Evolutionary conservation across 495 filamentous ascomycete genomes (phyloP), one percentile per base, ranked within the genome.

Genomic region (Hyaloscypha hepaticicola): DNA sequence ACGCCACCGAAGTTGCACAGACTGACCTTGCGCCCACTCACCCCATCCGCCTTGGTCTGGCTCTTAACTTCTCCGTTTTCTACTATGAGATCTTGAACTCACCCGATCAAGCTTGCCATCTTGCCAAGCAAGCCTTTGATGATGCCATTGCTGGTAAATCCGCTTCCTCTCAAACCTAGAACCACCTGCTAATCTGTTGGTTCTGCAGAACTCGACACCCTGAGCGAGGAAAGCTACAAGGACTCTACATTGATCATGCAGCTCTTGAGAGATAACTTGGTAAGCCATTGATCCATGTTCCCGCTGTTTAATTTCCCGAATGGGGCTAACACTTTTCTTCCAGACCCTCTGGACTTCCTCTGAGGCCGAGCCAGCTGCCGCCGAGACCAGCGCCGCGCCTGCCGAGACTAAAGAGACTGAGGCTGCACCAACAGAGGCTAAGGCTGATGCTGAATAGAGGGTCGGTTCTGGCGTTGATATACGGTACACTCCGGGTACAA

Each of bases 31-130:
- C 96, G 62, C 96, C 95, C 61, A 99, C 95, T 60, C 95, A 99
- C 85, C 95, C 95, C 76, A 99, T 99, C 83, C 95, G 95, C 72
- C 92, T 99, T 58, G 95, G 95, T 75, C 88, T 99, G 69, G 95
- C 95, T 73, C 88, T 98, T 58, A 99, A 99, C 90, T 98, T 99
- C 85, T 99, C 95, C 51, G 95, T 99, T 73, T 99, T 99, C 85
- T 98, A 99, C 88, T 99, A 99, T 76, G 95, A 99, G 84, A 99
- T 99, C 79, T 85, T 98, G 72, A 99, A 98, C 83, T 95, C 95
- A 24, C 95, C 95, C 64, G 95, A 99, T 79, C 93, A 96, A 79
- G 95, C 95, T 70, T 98, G 95, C 87, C 95, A 98, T 76, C 90
- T 99, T 67, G 95, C 95, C 78, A 99, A 99, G 89, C 93, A 98